Evolutionary conservation across 2,329 filamentous ascomycete genomes (phyloP), one percentile per base, ranked within the genome.

Genomic region (Xylariaceae sp.): DNA sequence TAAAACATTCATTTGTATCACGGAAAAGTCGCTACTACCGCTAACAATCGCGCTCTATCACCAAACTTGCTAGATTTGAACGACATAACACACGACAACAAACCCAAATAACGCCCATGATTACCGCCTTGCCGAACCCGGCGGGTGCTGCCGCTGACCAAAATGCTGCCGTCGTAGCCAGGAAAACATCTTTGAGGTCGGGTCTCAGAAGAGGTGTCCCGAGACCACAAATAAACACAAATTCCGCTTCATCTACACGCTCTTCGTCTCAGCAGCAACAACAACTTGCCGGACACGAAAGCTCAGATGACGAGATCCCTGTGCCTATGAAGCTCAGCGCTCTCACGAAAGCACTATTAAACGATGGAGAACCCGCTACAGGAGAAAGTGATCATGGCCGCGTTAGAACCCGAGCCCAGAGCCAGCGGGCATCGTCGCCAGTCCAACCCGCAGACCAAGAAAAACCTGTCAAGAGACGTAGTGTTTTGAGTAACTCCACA

Each of bases 311-410:
- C 60, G 92, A 96, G 67, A 88, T 94, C 22, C 86, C 87, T 14
- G 85, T 88, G 56, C 90, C 90, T 58, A 89, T 93, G 80, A 94
- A 93, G 70, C 86, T 96, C 64, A 96, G 90, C 64, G 90, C 91
- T 58, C 80, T 93, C 55, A 95, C 92, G 39, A 92, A 93, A 63
- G 91, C 89, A 17, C 74, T 96, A 14, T 75, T 96, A 20, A 80
- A 81, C 46, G 80, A 84, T 48, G 78, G 79, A 35, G 71, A 74
- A 3, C 75, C 79, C 7, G 72, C 73, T 51, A 64, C 58, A 39
- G n/a, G n/a, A n/a, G 72, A 74, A 44, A 68, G 71, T 32, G 65
- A 59, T 62, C 50, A 56, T 44, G 50, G 52, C 32, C 59, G 61
- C 39, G 20, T 77, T 77, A 22, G 72, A 69, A 61, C 68, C 56